Conservation (phyloP, 2,329 filamentous ascomycete species). For the Trichoderma citrinoviride region DNA sequence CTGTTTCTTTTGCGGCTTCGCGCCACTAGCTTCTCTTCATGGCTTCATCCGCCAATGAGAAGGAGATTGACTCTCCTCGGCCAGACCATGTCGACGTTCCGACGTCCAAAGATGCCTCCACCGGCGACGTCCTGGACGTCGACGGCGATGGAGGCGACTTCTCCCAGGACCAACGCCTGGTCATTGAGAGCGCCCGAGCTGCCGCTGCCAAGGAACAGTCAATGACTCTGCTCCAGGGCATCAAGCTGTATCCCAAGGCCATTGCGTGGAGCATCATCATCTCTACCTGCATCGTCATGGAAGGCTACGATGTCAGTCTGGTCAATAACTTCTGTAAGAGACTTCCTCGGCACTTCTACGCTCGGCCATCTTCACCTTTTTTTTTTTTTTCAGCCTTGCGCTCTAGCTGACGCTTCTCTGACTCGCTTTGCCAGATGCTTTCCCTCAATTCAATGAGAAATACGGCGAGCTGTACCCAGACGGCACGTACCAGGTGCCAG, state of each 20-base stretch:
- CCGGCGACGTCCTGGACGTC: neutral
- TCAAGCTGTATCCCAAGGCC: constrained; percentile 82
- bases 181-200: constrained; percentile 38
- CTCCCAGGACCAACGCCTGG: constrained; percentile 29
- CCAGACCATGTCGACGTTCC: neutral
- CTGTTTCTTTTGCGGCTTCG: neutral
- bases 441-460: constrained; percentile 56
- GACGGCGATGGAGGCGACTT: constrained; percentile 21
- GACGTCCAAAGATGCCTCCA: constrained; percentile 5
- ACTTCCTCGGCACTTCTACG: neutral
- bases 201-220: constrained; percentile 62
- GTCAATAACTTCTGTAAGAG: constrained; percentile 72
- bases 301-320: constrained; percentile 80
- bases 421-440: constrained; percentile 41
- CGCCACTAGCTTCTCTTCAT: neutral
- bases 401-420: neutral
- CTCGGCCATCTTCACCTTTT: neutral
- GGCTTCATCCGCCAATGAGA: constrained; percentile 1
- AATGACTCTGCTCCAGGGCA: constrained; percentile 72
- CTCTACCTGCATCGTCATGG: constrained; percentile 90
- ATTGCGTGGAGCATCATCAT: constrained; percentile 80
- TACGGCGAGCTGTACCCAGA: constrained; percentile 50
- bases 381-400: neutral
- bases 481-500: constrained; percentile 55
- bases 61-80: neutral